These are phyloP conservation scores for Cocos nucifera DNA, from an alignment of 176 grass and related monocot species.

Conservation along the genomic window DNA sequence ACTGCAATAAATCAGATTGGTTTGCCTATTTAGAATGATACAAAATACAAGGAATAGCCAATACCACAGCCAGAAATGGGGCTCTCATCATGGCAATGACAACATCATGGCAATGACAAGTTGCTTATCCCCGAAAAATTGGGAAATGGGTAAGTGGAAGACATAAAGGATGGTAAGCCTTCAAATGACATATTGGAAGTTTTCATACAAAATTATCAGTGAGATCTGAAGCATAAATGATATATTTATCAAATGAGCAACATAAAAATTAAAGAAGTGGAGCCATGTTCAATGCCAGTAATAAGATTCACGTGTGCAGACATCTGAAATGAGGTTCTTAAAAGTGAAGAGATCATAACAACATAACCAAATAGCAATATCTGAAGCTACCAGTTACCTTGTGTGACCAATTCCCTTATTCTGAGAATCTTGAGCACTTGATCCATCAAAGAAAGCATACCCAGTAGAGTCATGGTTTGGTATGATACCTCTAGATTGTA, in stretches of 20 bases:
- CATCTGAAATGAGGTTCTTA: background rate
- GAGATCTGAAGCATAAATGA: no score
- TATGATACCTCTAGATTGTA: background rate
- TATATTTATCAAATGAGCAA: no score
- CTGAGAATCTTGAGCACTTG: constrained; percentile 21
- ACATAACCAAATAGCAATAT: background rate
- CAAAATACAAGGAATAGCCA: no score
- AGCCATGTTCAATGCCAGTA: no score
- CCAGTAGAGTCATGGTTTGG: background rate
- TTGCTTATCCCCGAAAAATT: background rate
- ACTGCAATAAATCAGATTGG: constrained; percentile 49
- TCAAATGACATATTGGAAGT: no score
- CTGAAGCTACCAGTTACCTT: constrained; percentile 40
- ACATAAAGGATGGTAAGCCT: no score
- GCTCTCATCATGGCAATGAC: background rate
- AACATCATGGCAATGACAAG: constrained; percentile 1
- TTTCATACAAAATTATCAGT: no score
- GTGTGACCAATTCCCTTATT: constrained; percentile 47
- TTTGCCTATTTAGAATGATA: background rate
- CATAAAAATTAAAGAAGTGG: no score
- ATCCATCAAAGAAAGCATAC: constrained; percentile 10
- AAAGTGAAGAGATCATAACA: background rate
- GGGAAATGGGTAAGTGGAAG: no score
- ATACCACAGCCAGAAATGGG: background rate
- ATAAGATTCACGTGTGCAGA: background rate